phyloP scores from a whole-genome alignment of 192 early-diverging fungal genomes.

The Rhizoclosmatium globosum region DNA sequence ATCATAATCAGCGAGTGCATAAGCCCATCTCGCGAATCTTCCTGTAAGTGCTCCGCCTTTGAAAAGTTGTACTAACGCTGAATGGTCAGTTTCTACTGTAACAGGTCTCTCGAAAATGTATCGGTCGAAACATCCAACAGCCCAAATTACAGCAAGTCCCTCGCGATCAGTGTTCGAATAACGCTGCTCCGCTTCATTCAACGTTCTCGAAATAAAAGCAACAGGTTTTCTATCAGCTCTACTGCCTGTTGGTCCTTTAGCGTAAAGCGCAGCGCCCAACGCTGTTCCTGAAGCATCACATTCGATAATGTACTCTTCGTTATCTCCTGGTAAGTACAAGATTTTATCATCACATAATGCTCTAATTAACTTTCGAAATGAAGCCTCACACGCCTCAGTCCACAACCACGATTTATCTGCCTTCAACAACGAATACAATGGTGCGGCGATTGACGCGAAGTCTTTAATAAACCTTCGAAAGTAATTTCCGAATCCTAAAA shows the following conservation, averaged over 20 bases:
- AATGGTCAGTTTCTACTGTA: constrained; percentile 39
- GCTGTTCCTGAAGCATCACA: constrained; percentile 27
- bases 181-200: not conserved
- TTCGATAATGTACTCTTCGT: constrained; percentile 14
- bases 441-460: constrained; percentile 33
- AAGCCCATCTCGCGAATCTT: constrained; percentile 39
- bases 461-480: constrained; percentile 44
- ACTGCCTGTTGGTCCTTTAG: not conserved
- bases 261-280: constrained; percentile 22
- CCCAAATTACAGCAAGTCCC: constrained; percentile 45
- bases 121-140: constrained; percentile 35
- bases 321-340: not conserved
- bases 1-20: constrained; percentile 31
- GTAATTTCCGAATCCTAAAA: constrained; percentile 45
- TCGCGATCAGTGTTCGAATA: constrained; percentile 43
- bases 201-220: constrained; percentile 24
- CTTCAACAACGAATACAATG: constrained; percentile 37
- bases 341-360: constrained; percentile 22
- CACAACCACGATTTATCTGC: not conserved
- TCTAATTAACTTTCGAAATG: constrained; percentile 45
- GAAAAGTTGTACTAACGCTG: constrained; percentile 33
- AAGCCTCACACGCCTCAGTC: constrained; percentile 12
- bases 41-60: constrained; percentile 35
- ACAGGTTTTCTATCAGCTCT: constrained; percentile 12
- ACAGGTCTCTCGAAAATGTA: too few relatives aligned